Evolutionary conservation across 345 rosid genomes (phyloP).

Genomic region (Populus nigra): DNA sequence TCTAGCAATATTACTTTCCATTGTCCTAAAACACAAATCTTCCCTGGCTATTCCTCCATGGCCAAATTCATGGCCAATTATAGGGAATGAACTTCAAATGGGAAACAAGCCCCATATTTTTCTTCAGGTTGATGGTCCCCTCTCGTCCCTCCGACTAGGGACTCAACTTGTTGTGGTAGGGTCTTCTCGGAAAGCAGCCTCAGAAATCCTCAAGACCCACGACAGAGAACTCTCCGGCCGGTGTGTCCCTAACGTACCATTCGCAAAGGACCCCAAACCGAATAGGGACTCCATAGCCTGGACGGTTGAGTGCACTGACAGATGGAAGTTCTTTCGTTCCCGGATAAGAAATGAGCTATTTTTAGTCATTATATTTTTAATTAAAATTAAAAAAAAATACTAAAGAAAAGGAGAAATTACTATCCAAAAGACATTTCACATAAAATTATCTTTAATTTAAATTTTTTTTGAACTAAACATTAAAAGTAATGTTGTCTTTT

Average conservation of each 20-base stretch:
- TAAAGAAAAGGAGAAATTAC: no score
- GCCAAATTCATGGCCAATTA: slow-evolving; percentile 25
- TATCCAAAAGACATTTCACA: no score
- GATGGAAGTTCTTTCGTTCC: slow-evolving; percentile 9
- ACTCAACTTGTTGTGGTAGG: slow-evolving; percentile 23
- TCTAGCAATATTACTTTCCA: not conserved
- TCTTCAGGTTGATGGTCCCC: slow-evolving; percentile 13
- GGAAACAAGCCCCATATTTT: slow-evolving; percentile 10
- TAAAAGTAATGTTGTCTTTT: no score
- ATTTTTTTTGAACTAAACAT: no score
- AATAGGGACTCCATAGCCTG: slow-evolving; percentile 5
- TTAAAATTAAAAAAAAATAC: no score
- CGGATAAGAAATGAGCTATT: slow-evolving; percentile 11
- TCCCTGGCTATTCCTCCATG: slow-evolving; percentile 21
- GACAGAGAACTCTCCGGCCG: slow-evolving; percentile 23
- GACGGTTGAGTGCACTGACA: slow-evolving; percentile 11
- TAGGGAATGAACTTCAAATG: slow-evolving; percentile 18
- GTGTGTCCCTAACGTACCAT: not conserved
- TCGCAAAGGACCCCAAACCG: not conserved
- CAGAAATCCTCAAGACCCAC: slow-evolving; percentile 26
- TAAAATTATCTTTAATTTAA: no score
- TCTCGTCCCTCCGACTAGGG: slow-evolving; percentile 26
- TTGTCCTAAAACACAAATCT: not conserved
- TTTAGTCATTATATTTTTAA: not conserved
- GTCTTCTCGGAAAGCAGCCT: slow-evolving; percentile 20